Conservation (phyloP, 352 stramenopile species). For the Phytophthora lateralis region DNA sequence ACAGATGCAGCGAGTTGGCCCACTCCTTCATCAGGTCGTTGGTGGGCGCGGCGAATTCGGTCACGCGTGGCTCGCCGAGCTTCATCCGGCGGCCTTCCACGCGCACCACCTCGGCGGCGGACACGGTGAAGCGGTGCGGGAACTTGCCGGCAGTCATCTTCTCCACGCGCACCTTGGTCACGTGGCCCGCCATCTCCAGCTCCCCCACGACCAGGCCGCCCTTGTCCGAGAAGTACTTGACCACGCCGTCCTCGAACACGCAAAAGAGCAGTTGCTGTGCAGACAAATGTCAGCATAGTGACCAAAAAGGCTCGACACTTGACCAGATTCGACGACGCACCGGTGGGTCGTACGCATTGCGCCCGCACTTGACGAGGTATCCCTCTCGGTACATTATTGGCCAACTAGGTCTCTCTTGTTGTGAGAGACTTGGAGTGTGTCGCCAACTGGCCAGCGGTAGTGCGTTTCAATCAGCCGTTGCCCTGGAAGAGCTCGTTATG, state of each 20-base stretch:
- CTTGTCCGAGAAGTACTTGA: conserved; percentile 80
- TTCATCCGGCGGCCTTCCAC: conserved; percentile 84
- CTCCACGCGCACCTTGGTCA: conserved; percentile 83
- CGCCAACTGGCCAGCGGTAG: neutral
- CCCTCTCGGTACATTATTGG: conserved; percentile 81
- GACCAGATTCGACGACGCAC: conserved; percentile 23
- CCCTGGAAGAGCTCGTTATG: neutral
- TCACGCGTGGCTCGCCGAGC: conserved; percentile 61
- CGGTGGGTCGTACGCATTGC: conserved; percentile 52
- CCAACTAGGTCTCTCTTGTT: neutral
- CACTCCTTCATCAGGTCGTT: conserved; percentile 88
- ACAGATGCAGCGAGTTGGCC: conserved; percentile 83
- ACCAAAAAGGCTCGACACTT: too few relatives aligned
- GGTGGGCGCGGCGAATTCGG: conserved; percentile 73
- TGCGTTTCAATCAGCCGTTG: conserved; percentile 4
- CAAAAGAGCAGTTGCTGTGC: conserved; percentile 68
- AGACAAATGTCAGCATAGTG: neutral
- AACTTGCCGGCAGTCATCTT: conserved; percentile 65
- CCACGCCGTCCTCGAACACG: conserved; percentile 76
- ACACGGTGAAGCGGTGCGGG: conserved; percentile 78
- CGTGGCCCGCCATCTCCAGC: conserved; percentile 67
- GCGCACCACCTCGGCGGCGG: conserved; percentile 65
- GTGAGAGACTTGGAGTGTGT: neutral
- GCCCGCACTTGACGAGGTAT: conserved; percentile 73
- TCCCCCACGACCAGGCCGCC: conserved; percentile 66